Percentiles rank a stretch among this genome's conserved stretches.
Conservation (phyloP, 1,139 yeast genomes). For the Geotrichum reessii region DNA sequence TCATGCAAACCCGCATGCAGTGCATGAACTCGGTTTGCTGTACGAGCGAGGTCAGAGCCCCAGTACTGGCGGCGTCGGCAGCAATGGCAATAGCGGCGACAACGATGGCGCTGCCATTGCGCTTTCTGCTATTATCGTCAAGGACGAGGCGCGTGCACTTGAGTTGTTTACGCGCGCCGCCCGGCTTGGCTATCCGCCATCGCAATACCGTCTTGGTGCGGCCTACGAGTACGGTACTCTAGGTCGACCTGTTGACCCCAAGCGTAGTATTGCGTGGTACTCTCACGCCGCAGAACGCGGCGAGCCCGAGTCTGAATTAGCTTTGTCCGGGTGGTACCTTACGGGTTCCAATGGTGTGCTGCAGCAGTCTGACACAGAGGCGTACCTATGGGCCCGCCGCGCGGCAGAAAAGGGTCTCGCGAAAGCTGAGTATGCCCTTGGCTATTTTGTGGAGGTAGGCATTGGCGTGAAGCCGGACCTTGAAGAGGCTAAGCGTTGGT, state of each 20-base stretch:
- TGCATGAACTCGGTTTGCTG: constrained; percentile 62
- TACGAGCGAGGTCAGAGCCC: constrained; percentile 59
- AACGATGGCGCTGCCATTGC: constrained; percentile 2
- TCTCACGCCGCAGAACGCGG: constrained; percentile 65
- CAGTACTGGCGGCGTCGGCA: constrained; percentile 30
- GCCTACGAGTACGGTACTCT: constrained; percentile 83
- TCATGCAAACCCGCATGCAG: constrained; percentile 47
- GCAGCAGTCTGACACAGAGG: constrained; percentile 66
- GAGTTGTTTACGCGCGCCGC: constrained; percentile 74
- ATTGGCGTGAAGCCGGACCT: constrained; percentile 52
- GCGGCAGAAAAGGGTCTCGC: constrained; percentile 75
- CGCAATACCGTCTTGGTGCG: constrained; percentile 81
- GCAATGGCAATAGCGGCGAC: constrained; percentile 33
- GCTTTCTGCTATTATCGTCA: constrained; percentile 26
- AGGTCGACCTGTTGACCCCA: constrained; percentile 59
- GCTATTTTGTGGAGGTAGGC: constrained; percentile 75
- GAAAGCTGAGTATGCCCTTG: constrained; percentile 81
- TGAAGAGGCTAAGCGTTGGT: constrained; percentile 50
- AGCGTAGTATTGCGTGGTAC: constrained; percentile 85
- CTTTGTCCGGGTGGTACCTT: constrained; percentile 87
- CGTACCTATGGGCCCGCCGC: constrained; percentile 83
- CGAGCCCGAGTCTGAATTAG: constrained; percentile 83
- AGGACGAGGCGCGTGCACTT: constrained; percentile 56
- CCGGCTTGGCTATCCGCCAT: constrained; percentile 64
- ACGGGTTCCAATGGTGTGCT: constrained; percentile 74